Evolutionary conservation across 148 eudicot genomes (phyloP).

Genomic region (Chenopodium suecicum): DNA sequence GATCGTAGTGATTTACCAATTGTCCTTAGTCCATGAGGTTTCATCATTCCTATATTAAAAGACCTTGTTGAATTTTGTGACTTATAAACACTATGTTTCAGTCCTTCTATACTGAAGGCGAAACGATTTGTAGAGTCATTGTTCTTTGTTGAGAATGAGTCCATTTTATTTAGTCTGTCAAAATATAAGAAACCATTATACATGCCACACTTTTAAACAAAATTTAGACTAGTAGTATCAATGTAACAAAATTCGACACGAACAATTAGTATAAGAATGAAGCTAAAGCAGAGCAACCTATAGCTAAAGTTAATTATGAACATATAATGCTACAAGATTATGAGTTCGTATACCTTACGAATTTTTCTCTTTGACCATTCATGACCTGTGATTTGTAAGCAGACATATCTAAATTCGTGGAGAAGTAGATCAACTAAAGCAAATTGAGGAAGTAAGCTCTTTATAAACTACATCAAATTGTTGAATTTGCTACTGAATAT

Average conservation of each 20-base stretch:
- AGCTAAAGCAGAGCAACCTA: neutral
- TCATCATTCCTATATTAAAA: constrained; percentile 57
- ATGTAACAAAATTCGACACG: neutral
- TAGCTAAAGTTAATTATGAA: neutral
- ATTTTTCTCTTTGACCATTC: constrained; percentile 41
- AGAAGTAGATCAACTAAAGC: neutral
- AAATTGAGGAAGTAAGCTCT: constrained; percentile 1
- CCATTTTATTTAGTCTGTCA: constrained; percentile 67
- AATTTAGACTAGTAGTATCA: neutral
- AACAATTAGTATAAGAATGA: neutral
- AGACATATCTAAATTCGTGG: constrained; percentile 24
- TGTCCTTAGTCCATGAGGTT: constrained; percentile 74
- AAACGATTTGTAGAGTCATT: constrained; percentile 37
- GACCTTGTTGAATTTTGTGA: constrained; percentile 47
- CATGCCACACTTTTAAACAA: too few species aligned
- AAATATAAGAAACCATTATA: constrained; percentile 13
- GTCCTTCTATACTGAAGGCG: constrained; percentile 59
- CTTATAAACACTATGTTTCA: constrained; percentile 33
- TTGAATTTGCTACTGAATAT: neutral
- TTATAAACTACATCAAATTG: neutral
- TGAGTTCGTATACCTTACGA: constrained; percentile 34
- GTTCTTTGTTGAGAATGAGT: constrained; percentile 55
- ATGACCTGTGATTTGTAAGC: constrained; percentile 31
- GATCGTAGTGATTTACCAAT: constrained; percentile 77
- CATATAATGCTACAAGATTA: neutral